A percentile compares a stretch with the other conserved stretches of the same genome.
phyloP scores from a whole-genome alignment of 2,329 filamentous ascomycete genomes.

The Pseudogymnoascus sp. region DNA sequence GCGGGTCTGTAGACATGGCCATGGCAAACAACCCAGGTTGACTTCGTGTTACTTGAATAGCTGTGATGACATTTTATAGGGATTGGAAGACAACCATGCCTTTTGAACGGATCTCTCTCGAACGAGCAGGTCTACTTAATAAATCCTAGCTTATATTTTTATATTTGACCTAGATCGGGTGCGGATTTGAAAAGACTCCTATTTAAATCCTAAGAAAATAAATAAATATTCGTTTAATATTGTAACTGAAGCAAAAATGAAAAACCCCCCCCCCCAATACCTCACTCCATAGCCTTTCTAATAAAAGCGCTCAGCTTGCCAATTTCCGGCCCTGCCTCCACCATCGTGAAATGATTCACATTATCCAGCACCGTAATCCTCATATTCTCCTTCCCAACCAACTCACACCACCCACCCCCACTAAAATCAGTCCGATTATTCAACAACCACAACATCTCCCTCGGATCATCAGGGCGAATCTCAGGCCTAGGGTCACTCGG shows the following conservation, averaged over 20 bases:
- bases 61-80: background rate
- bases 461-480: background rate
- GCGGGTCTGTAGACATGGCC: background rate
- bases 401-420: constrained; percentile 9
- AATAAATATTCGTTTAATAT: background rate
- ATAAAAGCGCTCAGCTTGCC: background rate
- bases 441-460: constrained; percentile 4
- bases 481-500: background rate
- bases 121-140: background rate
- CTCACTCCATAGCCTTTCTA: background rate
- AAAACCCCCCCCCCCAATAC: background rate
- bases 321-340: constrained; percentile 6
- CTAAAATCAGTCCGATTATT: constrained; percentile 13
- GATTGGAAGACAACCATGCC: no score
- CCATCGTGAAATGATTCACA: constrained; percentile 15
- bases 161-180: background rate
- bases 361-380: background rate
- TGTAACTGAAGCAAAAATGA: background rate
- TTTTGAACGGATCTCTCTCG: background rate
- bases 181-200: background rate
- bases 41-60: background rate
- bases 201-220: background rate
- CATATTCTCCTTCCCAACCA: constrained; percentile 10
- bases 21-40: background rate
- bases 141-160: background rate